Evolutionary conservation across 768 basidiomycete genomes (phyloP).

Genomic region (Termitomyces sp.): DNA sequence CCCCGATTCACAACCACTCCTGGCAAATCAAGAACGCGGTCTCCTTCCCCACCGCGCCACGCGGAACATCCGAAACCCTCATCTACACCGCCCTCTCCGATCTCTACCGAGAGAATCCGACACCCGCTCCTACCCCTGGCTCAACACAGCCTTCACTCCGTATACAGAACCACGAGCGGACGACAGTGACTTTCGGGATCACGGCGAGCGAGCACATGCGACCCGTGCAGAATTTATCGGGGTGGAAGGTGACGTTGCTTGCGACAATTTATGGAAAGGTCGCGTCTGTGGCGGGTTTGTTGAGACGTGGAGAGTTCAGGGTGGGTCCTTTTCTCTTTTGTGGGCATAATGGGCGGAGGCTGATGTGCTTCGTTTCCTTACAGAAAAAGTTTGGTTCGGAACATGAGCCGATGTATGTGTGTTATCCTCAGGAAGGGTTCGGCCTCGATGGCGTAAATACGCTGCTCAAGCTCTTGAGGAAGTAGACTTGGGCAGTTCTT

Average conservation of each 20-base stretch:
- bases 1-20: background rate
- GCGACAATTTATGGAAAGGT: background rate
- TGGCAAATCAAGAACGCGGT: background rate
- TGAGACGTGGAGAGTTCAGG: background rate
- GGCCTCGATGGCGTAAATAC: slow-evolving; percentile 42
- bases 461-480: slow-evolving; percentile 35
- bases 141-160: background rate
- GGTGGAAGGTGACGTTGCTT: background rate
- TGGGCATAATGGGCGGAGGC: background rate
- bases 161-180: background rate
- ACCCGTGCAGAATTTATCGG: background rate
- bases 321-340: background rate
- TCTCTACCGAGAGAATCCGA: background rate
- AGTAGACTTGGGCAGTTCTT: slow-evolving; percentile 17
- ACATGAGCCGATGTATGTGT: slow-evolving; percentile 43
- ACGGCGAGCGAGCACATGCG: background rate
- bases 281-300: background rate
- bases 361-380: background rate
- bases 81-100: background rate
- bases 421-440: slow-evolving; percentile 46
- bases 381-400: slow-evolving; percentile 44
- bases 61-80: background rate
- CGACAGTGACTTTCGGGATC: background rate
- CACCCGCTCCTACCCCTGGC: background rate
- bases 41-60: background rate